A percentile compares a stretch with the other conserved stretches of the same genome.
These are phyloP conservation scores for Chytridiales sp. DNA, from an alignment of 371 early-diverging fungal species.

Conservation along the genomic window DNA sequence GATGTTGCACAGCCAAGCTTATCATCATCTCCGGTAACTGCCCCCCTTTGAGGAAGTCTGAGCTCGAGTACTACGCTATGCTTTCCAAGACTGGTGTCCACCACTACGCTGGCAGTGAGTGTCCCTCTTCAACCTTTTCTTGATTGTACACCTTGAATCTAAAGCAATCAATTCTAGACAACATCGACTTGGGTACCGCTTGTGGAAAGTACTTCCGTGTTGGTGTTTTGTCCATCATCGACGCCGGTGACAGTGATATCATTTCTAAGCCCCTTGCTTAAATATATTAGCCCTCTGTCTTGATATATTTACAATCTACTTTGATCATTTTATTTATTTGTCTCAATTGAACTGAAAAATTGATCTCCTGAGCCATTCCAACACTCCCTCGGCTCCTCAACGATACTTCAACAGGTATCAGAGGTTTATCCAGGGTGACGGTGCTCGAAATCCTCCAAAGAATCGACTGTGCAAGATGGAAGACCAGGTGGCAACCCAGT, in stretches of 20 bases:
- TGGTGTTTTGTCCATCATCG: conserved; percentile 93
- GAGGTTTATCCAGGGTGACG: too few species aligned
- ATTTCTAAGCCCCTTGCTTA: conserved; percentile 50
- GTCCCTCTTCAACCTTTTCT: conserved; percentile 2
- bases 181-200: conserved; percentile 98
- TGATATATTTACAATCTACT: too few species aligned
- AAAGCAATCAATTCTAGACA: conserved; percentile 57
- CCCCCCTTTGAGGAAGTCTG: conserved; percentile 98
- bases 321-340: too few species aligned
- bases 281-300: too few species aligned
- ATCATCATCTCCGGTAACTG: conserved; percentile 98
- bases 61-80: conserved; percentile 99
- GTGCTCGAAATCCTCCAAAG: too few species aligned
- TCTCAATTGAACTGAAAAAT: too few species aligned
- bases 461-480: too few species aligned
- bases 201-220: conserved; percentile 99
- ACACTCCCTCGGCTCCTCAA: too few species aligned
- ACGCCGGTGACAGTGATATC: conserved; percentile 95
- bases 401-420: too few species aligned
- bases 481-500: too few species aligned
- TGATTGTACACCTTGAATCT: conserved; percentile 3
- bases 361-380: too few species aligned
- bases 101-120: conserved; percentile 92
- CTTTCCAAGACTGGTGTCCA: conserved; percentile 98
- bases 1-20: conserved; percentile 79